phyloP scores from a whole-genome alignment of 2,329 filamentous ascomycete species.

The Massarina eburnea region DNA sequence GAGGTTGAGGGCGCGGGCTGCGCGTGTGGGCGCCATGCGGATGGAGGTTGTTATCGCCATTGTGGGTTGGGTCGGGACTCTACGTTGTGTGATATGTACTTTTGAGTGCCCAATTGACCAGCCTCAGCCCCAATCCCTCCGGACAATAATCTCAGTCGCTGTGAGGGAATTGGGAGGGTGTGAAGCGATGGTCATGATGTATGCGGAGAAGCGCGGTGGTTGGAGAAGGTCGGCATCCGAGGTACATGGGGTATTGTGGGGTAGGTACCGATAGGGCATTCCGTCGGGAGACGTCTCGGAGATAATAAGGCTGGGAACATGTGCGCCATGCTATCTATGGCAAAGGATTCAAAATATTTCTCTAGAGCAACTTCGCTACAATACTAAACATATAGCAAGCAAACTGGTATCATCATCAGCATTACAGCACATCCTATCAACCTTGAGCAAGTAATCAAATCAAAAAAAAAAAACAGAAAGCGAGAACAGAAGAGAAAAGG shows the following conservation, averaged over 20 bases:
- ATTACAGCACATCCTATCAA: too few relatives aligned
- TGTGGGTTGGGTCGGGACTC: background rate
- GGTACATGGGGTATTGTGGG: background rate
- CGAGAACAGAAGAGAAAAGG: background rate
- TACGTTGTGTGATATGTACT: background rate
- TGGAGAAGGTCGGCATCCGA: background rate
- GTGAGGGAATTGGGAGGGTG: background rate
- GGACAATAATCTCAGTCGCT: background rate
- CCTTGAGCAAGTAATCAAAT: background rate
- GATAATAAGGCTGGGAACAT: too few relatives aligned
- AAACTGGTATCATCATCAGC: too few relatives aligned
- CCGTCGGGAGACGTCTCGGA: background rate
- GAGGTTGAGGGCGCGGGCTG: conserved; percentile 67
- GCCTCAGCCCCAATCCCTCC: background rate
- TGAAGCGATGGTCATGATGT: background rate
- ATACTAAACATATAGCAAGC: too few relatives aligned
- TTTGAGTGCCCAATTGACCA: background rate
- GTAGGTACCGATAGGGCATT: background rate
- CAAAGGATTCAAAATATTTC: too few relatives aligned
- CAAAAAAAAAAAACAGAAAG: background rate
- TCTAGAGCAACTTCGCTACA: too few relatives aligned
- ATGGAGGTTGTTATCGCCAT: conserved; percentile 29
- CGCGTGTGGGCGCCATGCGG: conserved; percentile 46
- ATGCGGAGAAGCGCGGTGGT: conserved; percentile 1
- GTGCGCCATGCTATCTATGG: too few relatives aligned